Base-by-base conservation (phyloP, 2,329 filamentous ascomycete genomes). In the Truncatella angustata region DNA sequence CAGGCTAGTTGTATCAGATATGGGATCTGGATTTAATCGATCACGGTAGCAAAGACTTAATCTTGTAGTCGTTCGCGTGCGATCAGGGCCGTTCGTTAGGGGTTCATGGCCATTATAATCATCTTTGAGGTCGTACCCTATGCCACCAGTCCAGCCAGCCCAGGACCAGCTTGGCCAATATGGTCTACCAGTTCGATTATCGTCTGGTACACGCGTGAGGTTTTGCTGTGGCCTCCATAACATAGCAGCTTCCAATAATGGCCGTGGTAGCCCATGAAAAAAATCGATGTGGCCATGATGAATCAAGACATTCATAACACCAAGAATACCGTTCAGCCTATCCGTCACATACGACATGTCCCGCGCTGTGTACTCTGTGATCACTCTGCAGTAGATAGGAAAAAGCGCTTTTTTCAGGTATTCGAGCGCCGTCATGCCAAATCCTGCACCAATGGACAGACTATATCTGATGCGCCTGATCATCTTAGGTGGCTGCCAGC, bases 331-430 rank as follows among this genome's bases (percentile, higher is more conserved):
- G 2, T 42, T 37, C 12, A 54, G 32, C 7, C 52, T 42, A 36
- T 54, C 52, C 18, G 44, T 32, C 14, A 42, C 20, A 23, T 36
- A 47, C 3, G 52, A 36, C 52, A 54, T 50, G 14, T 37, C 28
- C 21, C 52, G 47, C 21, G 32, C 34, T 2, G 52, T 54, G 26
- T 54, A 54, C 36, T 51, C 52, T 5, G 49, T 20, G 24, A 54
- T 43, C 9, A 54, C 30, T n/a, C 40, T 34, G 11, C 39, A 47
- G 42, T 51, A 54, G 16, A 35, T 34, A 1, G 28, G 34, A 23
- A 50, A 46, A 18, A 40, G 50, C 4, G 32, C 26, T 10, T 26
- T 28, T 5, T 20, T 26, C 21, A 18, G 24, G 20, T 20, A 2
- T 24, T 44, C 21, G 12, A 24, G 23, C 24, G 21, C 11, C 18